Base-by-base conservation (phyloP, 306 rosid species). In the Sesbania bispinosa region DNA sequence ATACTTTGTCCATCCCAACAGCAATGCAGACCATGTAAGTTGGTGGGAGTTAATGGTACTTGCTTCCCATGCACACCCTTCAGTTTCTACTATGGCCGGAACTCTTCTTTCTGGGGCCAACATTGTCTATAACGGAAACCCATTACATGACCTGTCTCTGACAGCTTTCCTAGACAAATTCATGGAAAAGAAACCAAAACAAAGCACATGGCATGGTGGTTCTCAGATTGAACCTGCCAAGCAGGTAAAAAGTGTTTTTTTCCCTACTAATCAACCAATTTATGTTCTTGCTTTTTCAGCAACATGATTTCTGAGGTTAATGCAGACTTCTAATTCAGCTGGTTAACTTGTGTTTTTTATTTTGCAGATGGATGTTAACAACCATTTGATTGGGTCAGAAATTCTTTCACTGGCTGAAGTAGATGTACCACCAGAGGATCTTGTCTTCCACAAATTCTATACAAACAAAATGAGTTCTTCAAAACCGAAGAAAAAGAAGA, bases 1-100 rank as follows among this genome's bases (percentile, higher is more conserved):
- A 53, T 64, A 21, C 16, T 52, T 79, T 41, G 19, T 57, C n/a
- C 68, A 50, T 47, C 20, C 16, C 2, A 54, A 79, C 93, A 94
- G 99, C 83, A 94, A 94, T 68, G 99, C 93, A 8, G 95, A 94
- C 60, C 87, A 66, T 27, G 95, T 76, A 48, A 91, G 97, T 78
- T 94, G 99, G 97, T 89, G 96, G 97, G 99, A 94, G 87, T 82
- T 91, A 54, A 53, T 83, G 35, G 95, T 84, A 29, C 96, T 94
- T 54, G 95, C 99, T 72, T 91, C 96, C 19, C 97, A 91, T 74
- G 85, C 86, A 57, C 96, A 94, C 77, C 99, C 97, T 13, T 91
- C 99, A 7, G 99, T 94, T 59, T 77, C 99, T 30, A 91, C 90
- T 33, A 89, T 89, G 97, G 99, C 99, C 29, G 77, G 26, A 64